Conservation (phyloP, 2,329 filamentous ascomycete species). For the Trichoderma asperellum region DNA sequence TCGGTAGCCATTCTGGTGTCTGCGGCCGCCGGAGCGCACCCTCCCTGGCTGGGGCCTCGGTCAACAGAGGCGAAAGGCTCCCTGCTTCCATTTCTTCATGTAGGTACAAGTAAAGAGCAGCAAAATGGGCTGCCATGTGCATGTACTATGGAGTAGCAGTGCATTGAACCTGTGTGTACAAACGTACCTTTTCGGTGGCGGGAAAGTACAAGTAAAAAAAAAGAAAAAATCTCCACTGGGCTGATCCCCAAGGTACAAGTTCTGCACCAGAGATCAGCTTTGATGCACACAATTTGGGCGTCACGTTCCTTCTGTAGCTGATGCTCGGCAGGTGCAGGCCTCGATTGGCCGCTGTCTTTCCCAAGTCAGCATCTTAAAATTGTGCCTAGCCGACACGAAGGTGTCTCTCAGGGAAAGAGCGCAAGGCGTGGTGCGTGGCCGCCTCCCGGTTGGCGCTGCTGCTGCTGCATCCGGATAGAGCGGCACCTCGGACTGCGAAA, state of each 20-base stretch:
- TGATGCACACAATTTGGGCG: neutral
- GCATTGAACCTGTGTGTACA: no score
- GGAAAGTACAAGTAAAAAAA: neutral
- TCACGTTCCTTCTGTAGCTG: neutral
- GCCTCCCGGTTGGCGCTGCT: conserved; percentile 23
- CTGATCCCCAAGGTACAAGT: neutral
- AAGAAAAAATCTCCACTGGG: neutral
- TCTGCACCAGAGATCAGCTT: neutral
- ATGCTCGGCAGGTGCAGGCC: neutral
- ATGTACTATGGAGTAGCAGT: neutral
- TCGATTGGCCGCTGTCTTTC: conserved; percentile 2
- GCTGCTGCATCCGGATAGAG: conserved; percentile 28
- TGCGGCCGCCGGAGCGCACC: neutral
- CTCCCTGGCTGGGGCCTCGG: conserved; percentile 10
- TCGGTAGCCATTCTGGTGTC: conserved; percentile 9
- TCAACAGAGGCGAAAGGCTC: conserved; percentile 1
- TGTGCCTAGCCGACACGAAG: neutral
- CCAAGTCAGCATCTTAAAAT: conserved; percentile 18
- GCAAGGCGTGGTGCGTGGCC: conserved; percentile 21
- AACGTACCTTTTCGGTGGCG: neutral
- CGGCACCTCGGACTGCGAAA: conserved; percentile 21
- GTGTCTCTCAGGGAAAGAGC: neutral
- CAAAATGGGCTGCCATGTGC: neutral
- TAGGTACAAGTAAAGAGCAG: conserved; percentile 1
- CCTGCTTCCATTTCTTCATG: neutral